Conservation (phyloP, 2,329 filamentous ascomycete genomes). For the Incumbomyces lentus region DNA sequence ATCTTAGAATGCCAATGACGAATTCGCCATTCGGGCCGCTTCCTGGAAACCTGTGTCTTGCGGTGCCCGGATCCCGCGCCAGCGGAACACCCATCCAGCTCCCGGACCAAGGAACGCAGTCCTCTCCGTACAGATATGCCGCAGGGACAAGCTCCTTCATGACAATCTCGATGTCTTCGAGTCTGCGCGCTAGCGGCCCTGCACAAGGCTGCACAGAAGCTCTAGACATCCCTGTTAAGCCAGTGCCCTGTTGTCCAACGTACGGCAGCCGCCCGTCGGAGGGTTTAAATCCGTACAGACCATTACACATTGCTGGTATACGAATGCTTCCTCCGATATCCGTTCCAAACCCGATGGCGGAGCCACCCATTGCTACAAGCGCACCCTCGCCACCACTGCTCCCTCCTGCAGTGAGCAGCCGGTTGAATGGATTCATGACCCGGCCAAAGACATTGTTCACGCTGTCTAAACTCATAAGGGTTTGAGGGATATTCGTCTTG, state of each 20-base stretch:
- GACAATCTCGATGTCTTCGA: constrained; percentile 35
- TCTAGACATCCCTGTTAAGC: constrained; percentile 38
- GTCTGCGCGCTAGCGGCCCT: constrained; percentile 31
- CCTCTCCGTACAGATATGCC: constrained; percentile 43
- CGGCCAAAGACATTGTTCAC: constrained; percentile 50
- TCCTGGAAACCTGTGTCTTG: constrained; percentile 17
- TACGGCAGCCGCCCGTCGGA: constrained; percentile 40
- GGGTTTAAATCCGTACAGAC: constrained; percentile 43
- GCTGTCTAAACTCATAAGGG: constrained; percentile 45
- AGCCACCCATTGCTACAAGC: constrained; percentile 48
- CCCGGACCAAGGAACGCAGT: constrained; percentile 24
- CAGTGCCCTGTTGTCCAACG: constrained; percentile 41
- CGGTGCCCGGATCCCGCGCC: not conserved
- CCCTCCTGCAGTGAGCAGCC: constrained; percentile 51
- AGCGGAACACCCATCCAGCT: not conserved
- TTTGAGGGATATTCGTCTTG: constrained; percentile 60
- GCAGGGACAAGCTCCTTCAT: constrained; percentile 43
- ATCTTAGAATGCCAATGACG: constrained; percentile 35
- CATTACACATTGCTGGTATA: constrained; percentile 41
- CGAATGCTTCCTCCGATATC: constrained; percentile 45
- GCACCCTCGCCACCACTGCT: constrained; percentile 56
- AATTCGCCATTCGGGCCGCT: constrained; percentile 22
- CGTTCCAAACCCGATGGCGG: constrained; percentile 51
- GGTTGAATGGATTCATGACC: constrained; percentile 54
- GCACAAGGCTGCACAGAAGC: constrained; percentile 41